These are phyloP conservation scores for Glebionis coronaria DNA, from an alignment of 129 eudicot species.

Conservation along the genomic window DNA sequence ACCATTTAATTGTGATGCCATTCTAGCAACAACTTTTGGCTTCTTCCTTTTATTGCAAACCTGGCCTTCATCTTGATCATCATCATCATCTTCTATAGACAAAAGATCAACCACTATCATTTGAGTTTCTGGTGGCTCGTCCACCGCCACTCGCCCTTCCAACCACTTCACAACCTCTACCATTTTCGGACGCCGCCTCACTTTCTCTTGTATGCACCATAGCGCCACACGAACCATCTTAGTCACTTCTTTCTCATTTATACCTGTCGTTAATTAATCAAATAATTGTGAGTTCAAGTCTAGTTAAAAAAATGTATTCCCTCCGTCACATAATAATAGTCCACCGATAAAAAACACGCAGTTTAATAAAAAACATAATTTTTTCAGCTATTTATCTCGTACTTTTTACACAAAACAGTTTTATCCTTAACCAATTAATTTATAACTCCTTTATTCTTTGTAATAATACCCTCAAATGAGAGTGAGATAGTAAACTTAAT, in stretches of 20 bases:
- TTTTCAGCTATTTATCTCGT: too few species aligned
- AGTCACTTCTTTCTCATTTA: slow-evolving; percentile 53
- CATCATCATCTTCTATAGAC: slow-evolving; percentile 43
- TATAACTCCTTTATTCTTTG: too few species aligned
- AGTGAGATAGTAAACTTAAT: too few species aligned
- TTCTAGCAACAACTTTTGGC: slow-evolving; percentile 36
- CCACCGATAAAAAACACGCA: too few species aligned
- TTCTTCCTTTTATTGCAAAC: slow-evolving; percentile 29
- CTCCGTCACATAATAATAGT: too few species aligned
- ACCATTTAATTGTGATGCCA: slow-evolving; percentile 28
- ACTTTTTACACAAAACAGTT: too few species aligned
- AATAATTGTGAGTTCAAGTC: neutral
- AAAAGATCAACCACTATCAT: slow-evolving; percentile 68
- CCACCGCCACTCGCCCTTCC: slow-evolving; percentile 59
- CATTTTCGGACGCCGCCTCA: slow-evolving; percentile 78
- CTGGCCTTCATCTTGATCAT: slow-evolving; percentile 34
- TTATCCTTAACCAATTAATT: too few species aligned
- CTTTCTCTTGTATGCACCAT: slow-evolving; percentile 89
- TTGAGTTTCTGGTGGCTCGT: slow-evolving; percentile 75
- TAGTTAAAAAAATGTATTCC: neutral
- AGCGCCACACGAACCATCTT: slow-evolving; percentile 59
- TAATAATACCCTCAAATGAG: too few species aligned
- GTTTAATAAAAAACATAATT: too few species aligned
- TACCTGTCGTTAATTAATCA: neutral
- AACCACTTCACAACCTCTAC: slow-evolving; percentile 70